These are phyloP conservation scores for Schwanniomyces etchellsii DNA, from an alignment of 1,139 yeast species.

Conservation along the genomic window DNA sequence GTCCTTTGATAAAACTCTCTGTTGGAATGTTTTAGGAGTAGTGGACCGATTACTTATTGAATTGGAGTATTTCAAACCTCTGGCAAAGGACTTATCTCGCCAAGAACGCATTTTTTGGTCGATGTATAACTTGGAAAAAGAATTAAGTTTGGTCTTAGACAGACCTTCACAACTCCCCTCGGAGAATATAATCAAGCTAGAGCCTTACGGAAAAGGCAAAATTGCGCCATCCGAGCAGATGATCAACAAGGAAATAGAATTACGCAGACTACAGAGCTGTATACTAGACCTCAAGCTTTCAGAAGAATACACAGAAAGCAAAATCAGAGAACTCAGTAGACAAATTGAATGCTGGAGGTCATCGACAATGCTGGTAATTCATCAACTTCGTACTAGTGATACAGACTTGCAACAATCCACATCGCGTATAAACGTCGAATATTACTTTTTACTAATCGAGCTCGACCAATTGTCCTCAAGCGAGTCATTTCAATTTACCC, in stretches of 20 bases:
- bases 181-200: slow-evolving; percentile 13
- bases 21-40: slow-evolving; percentile 34
- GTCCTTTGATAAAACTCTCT: slow-evolving; percentile 20
- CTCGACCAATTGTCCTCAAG: slow-evolving; percentile 35
- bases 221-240: slow-evolving; percentile 15
- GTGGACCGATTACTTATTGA: slow-evolving; percentile 24
- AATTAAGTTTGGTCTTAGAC: slow-evolving; percentile 25
- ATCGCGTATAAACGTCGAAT: slow-evolving; percentile 30
- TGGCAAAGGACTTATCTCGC: slow-evolving; percentile 6
- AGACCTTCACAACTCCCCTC: slow-evolving; percentile 33
- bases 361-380: slow-evolving; percentile 21
- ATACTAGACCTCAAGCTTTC: slow-evolving; percentile 15
- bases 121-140: slow-evolving; percentile 34
- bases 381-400: slow-evolving; percentile 18
- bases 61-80: slow-evolving; percentile 16
- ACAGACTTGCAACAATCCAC: slow-evolving; percentile 27
- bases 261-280: slow-evolving; percentile 15
- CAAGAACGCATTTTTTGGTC: slow-evolving; percentile 33
- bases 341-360: slow-evolving; percentile 36
- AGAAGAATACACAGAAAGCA: slow-evolving; percentile 4
- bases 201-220: slow-evolving; percentile 8
- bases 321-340: slow-evolving; percentile 16
- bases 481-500: slow-evolving; percentile 35
- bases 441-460: slow-evolving; percentile 35
- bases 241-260: slow-evolving; percentile 16